Evolutionary conservation across 1,284 basidiomycete genomes (phyloP).

Genomic region (Moesziomyces sp.): DNA sequence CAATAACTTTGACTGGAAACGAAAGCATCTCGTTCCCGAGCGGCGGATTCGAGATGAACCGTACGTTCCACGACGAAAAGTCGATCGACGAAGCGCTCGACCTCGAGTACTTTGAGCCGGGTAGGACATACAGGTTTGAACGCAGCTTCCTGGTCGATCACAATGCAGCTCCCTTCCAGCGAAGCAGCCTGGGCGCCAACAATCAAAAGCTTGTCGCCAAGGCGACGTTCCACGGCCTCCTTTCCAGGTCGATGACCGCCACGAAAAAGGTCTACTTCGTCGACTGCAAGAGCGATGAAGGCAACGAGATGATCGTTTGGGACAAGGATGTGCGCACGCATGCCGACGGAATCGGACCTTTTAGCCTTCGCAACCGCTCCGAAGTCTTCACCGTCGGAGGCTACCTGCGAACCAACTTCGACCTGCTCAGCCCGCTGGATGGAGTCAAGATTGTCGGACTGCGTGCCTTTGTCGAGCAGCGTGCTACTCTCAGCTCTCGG

Average conservation of each 20-base stretch:
- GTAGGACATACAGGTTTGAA: slow-evolving; percentile 29
- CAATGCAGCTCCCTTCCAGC: slow-evolving; percentile 24
- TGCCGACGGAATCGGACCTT: slow-evolving; percentile 30
- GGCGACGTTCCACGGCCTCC: slow-evolving; percentile 20
- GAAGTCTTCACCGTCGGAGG: slow-evolving; percentile 38
- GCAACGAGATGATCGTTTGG: slow-evolving; percentile 36
- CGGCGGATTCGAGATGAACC: slow-evolving; percentile 20
- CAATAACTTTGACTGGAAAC: slow-evolving; percentile 16
- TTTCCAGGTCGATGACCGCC: slow-evolving; percentile 21
- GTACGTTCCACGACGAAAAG: slow-evolving; percentile 18
- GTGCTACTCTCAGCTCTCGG: slow-evolving; percentile 19
- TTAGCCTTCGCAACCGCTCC: slow-evolving; percentile 18
- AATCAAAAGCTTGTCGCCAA: slow-evolving; percentile 32
- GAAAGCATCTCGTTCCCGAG: slow-evolving; percentile 35
- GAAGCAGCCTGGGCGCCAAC: slow-evolving; percentile 24
- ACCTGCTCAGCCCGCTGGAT: slow-evolving; percentile 26
- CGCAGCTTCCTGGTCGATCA: slow-evolving; percentile 33
- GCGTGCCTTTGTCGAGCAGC: slow-evolving; percentile 16
- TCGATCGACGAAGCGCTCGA: slow-evolving; percentile 20
- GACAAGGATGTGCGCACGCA: slow-evolving; percentile 26
- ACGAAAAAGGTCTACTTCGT: slow-evolving; percentile 34
- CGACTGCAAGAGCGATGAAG: slow-evolving; percentile 33
- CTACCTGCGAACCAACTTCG: slow-evolving; percentile 29
- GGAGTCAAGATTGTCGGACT: slow-evolving; percentile 17
- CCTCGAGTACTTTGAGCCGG: slow-evolving; percentile 22